A percentile compares a stretch with the other conserved stretches of the same genome.
Evolutionary conservation across 805 yeast genomes (phyloP).

Genomic region (Candida nitratophila): DNA sequence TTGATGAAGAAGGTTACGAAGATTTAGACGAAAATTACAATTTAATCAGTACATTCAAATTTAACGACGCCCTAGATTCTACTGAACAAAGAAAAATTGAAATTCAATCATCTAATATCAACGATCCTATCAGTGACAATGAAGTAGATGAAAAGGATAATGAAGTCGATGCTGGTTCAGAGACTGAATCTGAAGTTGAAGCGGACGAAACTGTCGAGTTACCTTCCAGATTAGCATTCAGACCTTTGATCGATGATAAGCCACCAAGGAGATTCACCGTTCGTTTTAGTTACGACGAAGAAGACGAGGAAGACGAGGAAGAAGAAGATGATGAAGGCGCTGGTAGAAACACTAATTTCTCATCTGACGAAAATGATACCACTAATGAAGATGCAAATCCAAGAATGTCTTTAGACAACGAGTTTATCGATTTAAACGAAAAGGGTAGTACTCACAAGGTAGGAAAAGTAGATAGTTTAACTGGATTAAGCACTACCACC

Average conservation of each 20-base stretch:
- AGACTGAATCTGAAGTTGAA: slow-evolving; percentile 3
- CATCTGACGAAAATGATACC: neutral
- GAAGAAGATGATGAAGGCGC: slow-evolving; percentile 11
- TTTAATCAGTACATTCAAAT: slow-evolving; percentile 16
- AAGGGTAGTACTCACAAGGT: neutral
- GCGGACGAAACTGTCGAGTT: slow-evolving; percentile 2
- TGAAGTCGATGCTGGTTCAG: slow-evolving; percentile 1
- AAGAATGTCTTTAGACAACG: neutral
- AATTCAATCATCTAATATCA: slow-evolving; percentile 11
- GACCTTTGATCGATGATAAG: slow-evolving; percentile 20
- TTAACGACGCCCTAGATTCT: slow-evolving; percentile 18
- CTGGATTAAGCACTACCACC: slow-evolving; percentile 9
- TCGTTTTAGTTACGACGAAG: slow-evolving; percentile 15
- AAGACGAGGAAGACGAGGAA: slow-evolving; percentile 6
- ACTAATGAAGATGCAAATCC: neutral
- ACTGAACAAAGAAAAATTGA: slow-evolving; percentile 19
- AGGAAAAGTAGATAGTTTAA: slow-evolving; percentile 10
- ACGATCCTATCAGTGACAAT: slow-evolving; percentile 8
- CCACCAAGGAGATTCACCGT: slow-evolving; percentile 27
- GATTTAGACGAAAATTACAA: slow-evolving; percentile 29
- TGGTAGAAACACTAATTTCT: slow-evolving; percentile 3
- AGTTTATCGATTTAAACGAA: neutral
- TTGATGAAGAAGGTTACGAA: slow-evolving; percentile 35
- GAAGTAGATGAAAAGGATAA: slow-evolving; percentile 4
- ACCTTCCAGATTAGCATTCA: slow-evolving; percentile 15